Conservation (phyloP, 2,329 filamentous ascomycete species). For the Zymoseptoria brevis region DNA sequence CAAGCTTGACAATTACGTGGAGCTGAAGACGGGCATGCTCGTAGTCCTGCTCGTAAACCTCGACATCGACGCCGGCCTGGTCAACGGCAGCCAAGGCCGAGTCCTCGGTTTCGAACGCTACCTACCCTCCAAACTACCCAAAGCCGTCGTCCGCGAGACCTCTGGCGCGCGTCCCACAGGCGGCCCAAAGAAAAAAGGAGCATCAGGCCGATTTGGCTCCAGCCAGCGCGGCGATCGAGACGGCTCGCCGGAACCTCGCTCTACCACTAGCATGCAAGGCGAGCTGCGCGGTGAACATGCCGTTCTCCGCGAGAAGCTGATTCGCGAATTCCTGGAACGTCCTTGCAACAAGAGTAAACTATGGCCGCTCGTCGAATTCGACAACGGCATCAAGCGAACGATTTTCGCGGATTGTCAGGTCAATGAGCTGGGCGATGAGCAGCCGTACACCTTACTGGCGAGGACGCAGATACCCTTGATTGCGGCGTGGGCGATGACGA, state of each 20-base stretch:
- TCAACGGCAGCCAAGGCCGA: slow-evolving; percentile 43
- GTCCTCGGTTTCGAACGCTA: slow-evolving; percentile 33
- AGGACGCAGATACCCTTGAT: slow-evolving; percentile 55
- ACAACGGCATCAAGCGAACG: slow-evolving; percentile 40
- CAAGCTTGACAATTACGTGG: slow-evolving; percentile 37
- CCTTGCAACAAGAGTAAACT: slow-evolving; percentile 10
- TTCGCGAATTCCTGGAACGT: slow-evolving; percentile 9
- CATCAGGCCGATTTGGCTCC: not conserved
- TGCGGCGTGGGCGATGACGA: slow-evolving; percentile 55
- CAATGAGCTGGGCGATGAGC: slow-evolving; percentile 39
- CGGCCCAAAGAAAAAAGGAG: not conserved
- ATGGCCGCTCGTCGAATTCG: slow-evolving; percentile 47
- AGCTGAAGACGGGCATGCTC: slow-evolving; percentile 45
- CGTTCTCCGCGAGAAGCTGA: slow-evolving; percentile 5
- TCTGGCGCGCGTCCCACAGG: not conserved
- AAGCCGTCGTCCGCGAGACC: slow-evolving; percentile 5
- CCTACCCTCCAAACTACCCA: slow-evolving; percentile 12
- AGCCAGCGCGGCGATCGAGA: slow-evolving; percentile 4
- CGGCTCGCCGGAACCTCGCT: slow-evolving; percentile 8
- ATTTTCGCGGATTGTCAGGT: slow-evolving; percentile 48
- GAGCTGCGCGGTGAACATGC: slow-evolving; percentile 15
- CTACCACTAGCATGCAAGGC: slow-evolving; percentile 1
- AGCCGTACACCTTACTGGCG: slow-evolving; percentile 42
- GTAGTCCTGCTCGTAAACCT: slow-evolving; percentile 49
- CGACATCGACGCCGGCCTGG: slow-evolving; percentile 34